These are phyloP conservation scores for Leptographium galeiforme DNA, from an alignment of 2,329 filamentous ascomycete species.

Conservation along the genomic window DNA sequence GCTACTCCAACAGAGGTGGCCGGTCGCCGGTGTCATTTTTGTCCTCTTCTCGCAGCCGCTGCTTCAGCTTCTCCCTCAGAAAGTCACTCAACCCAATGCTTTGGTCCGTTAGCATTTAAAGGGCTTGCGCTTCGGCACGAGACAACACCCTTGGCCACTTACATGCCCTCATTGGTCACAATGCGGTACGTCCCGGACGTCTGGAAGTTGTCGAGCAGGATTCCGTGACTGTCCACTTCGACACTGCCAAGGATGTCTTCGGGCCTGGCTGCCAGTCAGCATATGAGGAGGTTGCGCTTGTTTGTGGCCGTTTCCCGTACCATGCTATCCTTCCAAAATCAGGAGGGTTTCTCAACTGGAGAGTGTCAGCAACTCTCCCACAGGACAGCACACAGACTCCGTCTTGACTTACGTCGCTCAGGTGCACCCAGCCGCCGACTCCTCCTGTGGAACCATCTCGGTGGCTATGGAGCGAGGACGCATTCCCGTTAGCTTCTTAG, in stretches of 20 bases:
- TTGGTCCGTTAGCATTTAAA: not conserved
- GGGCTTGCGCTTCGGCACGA: too few relatives aligned
- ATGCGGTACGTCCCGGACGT: constrained; percentile 34
- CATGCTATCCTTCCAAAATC: constrained; percentile 56
- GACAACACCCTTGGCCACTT: constrained; percentile 21
- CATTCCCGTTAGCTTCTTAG: not conserved
- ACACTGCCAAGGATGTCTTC: constrained; percentile 59
- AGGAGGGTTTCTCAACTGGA: constrained; percentile 40
- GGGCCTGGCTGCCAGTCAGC: constrained; percentile 24
- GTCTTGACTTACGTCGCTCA: constrained; percentile 35
- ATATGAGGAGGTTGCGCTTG: not conserved
- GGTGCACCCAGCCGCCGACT: constrained; percentile 50
- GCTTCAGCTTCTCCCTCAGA: constrained; percentile 38
- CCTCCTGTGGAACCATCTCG: constrained; percentile 49
- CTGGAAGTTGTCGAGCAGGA: constrained; percentile 12
- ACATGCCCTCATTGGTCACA: constrained; percentile 55
- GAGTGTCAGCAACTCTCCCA: not conserved
- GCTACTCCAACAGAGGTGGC: constrained; percentile 7
- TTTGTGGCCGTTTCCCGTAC: constrained; percentile 6
- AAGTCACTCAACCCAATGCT: constrained; percentile 43
- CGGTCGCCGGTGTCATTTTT: constrained; percentile 15
- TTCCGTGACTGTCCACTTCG: constrained; percentile 44
- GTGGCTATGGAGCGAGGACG: constrained; percentile 6
- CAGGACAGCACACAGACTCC: too few relatives aligned
- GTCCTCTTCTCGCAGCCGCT: constrained; percentile 39